Evolutionary conservation across 2,329 filamentous ascomycete genomes (phyloP).

Genomic region (Aspergillus sp.): DNA sequence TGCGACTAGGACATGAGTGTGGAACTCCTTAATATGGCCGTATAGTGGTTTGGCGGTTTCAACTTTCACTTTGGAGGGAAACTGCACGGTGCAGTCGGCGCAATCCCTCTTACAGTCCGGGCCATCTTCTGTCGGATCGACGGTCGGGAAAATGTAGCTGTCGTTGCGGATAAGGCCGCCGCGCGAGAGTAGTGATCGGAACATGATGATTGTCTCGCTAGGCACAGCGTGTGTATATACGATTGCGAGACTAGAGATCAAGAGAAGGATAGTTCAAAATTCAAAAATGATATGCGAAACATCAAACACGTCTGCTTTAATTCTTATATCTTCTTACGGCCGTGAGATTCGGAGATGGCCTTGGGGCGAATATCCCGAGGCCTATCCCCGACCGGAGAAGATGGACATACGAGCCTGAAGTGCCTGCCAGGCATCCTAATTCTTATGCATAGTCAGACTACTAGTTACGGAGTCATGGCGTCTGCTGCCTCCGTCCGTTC

Average conservation of each 20-base stretch:
- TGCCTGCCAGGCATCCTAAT: neutral
- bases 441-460: neutral
- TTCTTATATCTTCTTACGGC: neutral
- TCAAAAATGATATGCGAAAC: no score
- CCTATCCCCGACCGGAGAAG: neutral
- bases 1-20: constrained; percentile 41
- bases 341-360: neutral
- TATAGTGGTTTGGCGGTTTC: constrained; percentile 36
- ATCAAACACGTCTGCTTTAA: neutral
- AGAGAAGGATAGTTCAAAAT: no score
- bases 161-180: constrained; percentile 21
- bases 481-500: neutral
- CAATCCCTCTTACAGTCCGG: constrained; percentile 40
- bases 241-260: neutral
- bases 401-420: neutral
- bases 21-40: constrained; percentile 39
- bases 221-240: neutral
- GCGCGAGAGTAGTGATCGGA: constrained; percentile 36
- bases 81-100: constrained; percentile 39
- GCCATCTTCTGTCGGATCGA: constrained; percentile 36
- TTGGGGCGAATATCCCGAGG: constrained; percentile 4
- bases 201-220: constrained; percentile 23
- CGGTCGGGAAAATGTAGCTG: constrained; percentile 41
- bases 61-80: constrained; percentile 39
- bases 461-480: neutral